A percentile compares a stretch with the other conserved stretches of the same genome.
phyloP scores from a whole-genome alignment of 176 grass and related monocot genomes.

The Oryza officinalis region DNA sequence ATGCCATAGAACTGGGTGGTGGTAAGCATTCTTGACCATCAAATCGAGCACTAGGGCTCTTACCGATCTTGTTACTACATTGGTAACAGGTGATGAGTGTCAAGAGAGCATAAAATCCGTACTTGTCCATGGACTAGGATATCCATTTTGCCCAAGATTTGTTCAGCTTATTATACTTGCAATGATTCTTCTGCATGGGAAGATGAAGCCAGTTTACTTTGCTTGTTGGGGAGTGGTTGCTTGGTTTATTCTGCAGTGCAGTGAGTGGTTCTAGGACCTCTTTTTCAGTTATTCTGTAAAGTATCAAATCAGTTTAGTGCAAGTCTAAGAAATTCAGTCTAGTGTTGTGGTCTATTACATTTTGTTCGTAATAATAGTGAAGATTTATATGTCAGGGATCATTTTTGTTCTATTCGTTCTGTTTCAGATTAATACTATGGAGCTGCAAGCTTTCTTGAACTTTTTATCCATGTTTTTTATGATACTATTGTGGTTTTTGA shows the following conservation, averaged over 20 bases:
- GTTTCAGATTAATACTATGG: background rate
- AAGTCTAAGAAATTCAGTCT: background rate
- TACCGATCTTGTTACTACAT: constrained; percentile 33
- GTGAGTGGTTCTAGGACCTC: constrained; percentile 22
- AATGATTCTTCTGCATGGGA: constrained; percentile 29
- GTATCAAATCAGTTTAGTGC: constrained; percentile 45
- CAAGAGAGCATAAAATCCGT: constrained; percentile 20
- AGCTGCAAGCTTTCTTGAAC: background rate
- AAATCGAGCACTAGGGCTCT: constrained; percentile 35
- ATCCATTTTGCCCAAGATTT: constrained; percentile 13
- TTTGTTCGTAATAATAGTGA: constrained; percentile 28
- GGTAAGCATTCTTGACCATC: constrained; percentile 44
- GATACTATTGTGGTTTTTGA: background rate
- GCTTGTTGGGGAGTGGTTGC: constrained; percentile 18
- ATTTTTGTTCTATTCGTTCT: background rate
- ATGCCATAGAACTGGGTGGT: constrained; percentile 16
- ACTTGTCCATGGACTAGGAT: background rate
- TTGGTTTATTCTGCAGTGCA: constrained; percentile 21
- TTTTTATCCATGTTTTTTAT: background rate
- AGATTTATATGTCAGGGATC: background rate
- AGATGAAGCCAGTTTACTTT: constrained; percentile 37
- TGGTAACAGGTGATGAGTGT: constrained; percentile 36
- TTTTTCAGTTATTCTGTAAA: constrained; percentile 49
- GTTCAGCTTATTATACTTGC: constrained; percentile 24
- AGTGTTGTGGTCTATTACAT: constrained; percentile 26